Conservation (phyloP, 164 flowering plant genomes). For the Vitis cinerea region DNA sequence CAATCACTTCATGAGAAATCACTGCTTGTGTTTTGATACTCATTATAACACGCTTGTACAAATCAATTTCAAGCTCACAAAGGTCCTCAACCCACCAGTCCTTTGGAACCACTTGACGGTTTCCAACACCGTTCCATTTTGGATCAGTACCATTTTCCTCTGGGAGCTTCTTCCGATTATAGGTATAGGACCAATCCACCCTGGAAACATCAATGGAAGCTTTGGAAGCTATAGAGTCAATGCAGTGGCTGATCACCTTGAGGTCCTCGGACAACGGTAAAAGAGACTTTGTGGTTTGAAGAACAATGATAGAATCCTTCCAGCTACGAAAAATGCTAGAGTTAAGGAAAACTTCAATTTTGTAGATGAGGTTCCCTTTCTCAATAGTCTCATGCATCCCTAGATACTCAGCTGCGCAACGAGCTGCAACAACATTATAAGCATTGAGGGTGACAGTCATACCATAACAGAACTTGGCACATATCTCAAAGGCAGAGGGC, state of each 20-base stretch:
- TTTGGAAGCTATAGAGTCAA: conserved; percentile 72
- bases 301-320: conserved; percentile 92
- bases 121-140: conserved; percentile 51
- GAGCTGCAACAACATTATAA: conserved; percentile 72
- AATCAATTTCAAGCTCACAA: conserved; percentile 79
- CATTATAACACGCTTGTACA: conserved; percentile 57
- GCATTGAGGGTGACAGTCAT: conserved; percentile 89
- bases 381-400: conserved; percentile 86
- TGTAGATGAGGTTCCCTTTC: conserved; percentile 86
- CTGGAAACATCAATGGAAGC: conserved; percentile 67
- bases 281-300: conserved; percentile 67
- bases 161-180: conserved; percentile 65
- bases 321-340: conserved; percentile 84
- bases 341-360: conserved; percentile 83
- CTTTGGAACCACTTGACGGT: conserved; percentile 52
- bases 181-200: conserved; percentile 93
- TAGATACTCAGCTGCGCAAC: conserved; percentile 91
- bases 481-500: conserved; percentile 79
- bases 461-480: conserved; percentile 96
- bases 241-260: conserved; percentile 61
- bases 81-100: conserved; percentile 99
- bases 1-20: conserved; percentile 54
- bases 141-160: conserved; percentile 68
- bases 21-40: conserved; percentile 53
- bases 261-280: conserved; percentile 70